These are phyloP conservation scores for Metschnikowia reukaufii DNA, from an alignment of 805 yeast genomes.

Conservation along the genomic window DNA sequence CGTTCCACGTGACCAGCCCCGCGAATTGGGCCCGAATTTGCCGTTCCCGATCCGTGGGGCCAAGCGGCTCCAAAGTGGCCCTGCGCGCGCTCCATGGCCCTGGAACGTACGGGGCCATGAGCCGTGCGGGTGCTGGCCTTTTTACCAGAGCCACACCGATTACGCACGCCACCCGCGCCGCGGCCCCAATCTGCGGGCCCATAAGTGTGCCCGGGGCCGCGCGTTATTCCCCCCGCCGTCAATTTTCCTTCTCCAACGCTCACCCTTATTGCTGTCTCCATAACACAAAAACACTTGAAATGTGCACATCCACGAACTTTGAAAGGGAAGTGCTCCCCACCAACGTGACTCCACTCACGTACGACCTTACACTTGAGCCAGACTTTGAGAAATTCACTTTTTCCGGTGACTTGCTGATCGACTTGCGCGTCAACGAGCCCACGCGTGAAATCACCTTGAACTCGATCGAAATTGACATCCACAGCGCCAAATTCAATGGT, in stretches of 20 bases:
- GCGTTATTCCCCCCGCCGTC: background rate
- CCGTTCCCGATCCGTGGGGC: background rate
- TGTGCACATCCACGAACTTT: conserved; percentile 13
- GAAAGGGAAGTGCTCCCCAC: conserved; percentile 44
- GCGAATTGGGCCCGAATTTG: too few relatives aligned
- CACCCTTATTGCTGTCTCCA: conserved; percentile 11
- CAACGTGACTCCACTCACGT: conserved; percentile 42
- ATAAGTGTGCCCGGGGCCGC: background rate
- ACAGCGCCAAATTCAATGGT: conserved; percentile 43
- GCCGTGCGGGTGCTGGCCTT: background rate
- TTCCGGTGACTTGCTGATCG: conserved; percentile 54
- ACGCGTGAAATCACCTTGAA: conserved; percentile 55
- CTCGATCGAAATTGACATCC: conserved; percentile 62
- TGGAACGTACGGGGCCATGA: background rate
- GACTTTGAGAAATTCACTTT: conserved; percentile 56
- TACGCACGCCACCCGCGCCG: background rate
- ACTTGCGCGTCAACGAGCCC: conserved; percentile 50
- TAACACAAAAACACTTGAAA: conserved; percentile 1
- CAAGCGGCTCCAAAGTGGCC: background rate
- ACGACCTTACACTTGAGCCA: conserved; percentile 43
- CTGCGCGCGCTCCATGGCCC: background rate
- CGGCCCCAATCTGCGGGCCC: background rate
- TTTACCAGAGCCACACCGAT: background rate
- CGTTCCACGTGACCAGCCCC: too few relatives aligned
- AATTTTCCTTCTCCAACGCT: background rate